A percentile compares a stretch with the other conserved stretches of the same genome.
These are phyloP conservation scores for Yueomyces sp. DNA, from an alignment of 805 yeast genomes.

Conservation along the genomic window DNA sequence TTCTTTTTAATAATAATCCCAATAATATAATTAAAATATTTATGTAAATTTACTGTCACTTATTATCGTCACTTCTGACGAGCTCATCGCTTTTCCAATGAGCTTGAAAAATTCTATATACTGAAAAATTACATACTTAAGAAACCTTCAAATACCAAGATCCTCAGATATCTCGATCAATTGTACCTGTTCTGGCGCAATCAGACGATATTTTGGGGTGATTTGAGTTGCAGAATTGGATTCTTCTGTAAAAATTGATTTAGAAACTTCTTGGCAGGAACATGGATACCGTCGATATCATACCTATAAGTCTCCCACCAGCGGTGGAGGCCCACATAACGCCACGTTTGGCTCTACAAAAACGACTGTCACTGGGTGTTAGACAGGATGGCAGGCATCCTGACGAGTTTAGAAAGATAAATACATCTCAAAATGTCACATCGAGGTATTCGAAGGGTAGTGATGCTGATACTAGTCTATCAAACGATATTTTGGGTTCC, in stretches of 20 bases:
- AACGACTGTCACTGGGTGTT: constrained; percentile 61
- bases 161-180: no score
- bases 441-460: constrained; percentile 22
- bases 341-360: constrained; percentile 70
- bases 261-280: not conserved
- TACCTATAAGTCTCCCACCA: constrained; percentile 59
- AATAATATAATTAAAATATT: no score
- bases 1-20: no score
- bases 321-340: constrained; percentile 72
- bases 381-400: constrained; percentile 65
- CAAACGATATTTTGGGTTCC: constrained; percentile 42
- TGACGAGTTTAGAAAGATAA: constrained; percentile 55
- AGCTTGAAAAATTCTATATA: no score
- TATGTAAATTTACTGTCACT: no score
- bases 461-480: constrained; percentile 10
- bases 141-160: no score
- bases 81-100: not conserved
- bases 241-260: not conserved
- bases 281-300: constrained; percentile 13
- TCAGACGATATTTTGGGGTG: no score
- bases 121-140: not conserved
- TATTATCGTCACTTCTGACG: not conserved
- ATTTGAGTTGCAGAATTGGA: no score
- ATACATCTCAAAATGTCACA: constrained; percentile 27
- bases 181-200: no score